A percentile compares a stretch with the other conserved stretches of the same genome.
These are phyloP conservation scores for Leccinellum rugosiceps DNA, from an alignment of 768 basidiomycete species.

Conservation along the genomic window DNA sequence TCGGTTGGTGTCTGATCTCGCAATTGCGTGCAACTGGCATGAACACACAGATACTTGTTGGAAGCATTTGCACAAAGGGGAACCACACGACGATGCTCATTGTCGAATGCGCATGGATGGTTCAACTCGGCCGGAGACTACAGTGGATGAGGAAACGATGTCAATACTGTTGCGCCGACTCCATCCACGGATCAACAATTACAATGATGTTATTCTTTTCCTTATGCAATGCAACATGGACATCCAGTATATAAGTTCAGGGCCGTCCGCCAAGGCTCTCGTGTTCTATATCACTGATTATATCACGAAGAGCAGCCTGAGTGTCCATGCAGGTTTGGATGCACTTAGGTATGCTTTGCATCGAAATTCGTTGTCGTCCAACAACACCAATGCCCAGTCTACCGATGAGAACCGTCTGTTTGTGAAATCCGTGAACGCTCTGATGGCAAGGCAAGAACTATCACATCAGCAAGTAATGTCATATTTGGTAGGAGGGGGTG, in stretches of 20 bases:
- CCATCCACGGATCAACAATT: constrained; percentile 13
- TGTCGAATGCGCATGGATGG: not conserved
- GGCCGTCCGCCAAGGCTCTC: not conserved
- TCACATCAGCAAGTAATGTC: too few relatives aligned
- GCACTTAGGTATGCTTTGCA: too few relatives aligned
- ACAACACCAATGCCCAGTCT: too few relatives aligned
- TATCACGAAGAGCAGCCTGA: constrained; percentile 27
- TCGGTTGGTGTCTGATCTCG: too few relatives aligned
- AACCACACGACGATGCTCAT: not conserved
- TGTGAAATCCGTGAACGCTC: too few relatives aligned
- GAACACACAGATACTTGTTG: not conserved
- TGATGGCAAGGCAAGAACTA: too few relatives aligned
- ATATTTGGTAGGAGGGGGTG: too few relatives aligned
- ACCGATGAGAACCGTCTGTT: too few relatives aligned
- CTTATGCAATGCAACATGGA: constrained; percentile 5
- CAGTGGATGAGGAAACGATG: constrained; percentile 1
- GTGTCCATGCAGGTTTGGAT: not conserved
- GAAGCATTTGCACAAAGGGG: not conserved
- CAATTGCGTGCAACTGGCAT: too few relatives aligned
- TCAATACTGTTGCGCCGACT: constrained; percentile 7
- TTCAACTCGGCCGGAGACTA: fast-evolving
- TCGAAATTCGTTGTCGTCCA: too few relatives aligned
- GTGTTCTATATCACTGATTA: constrained; percentile 30
- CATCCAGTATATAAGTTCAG: too few relatives aligned
- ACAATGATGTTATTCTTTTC: constrained; percentile 10